These are phyloP conservation scores for Narthecium ossifragum DNA, from an alignment of 106 monocot species.

Conservation along the genomic window DNA sequence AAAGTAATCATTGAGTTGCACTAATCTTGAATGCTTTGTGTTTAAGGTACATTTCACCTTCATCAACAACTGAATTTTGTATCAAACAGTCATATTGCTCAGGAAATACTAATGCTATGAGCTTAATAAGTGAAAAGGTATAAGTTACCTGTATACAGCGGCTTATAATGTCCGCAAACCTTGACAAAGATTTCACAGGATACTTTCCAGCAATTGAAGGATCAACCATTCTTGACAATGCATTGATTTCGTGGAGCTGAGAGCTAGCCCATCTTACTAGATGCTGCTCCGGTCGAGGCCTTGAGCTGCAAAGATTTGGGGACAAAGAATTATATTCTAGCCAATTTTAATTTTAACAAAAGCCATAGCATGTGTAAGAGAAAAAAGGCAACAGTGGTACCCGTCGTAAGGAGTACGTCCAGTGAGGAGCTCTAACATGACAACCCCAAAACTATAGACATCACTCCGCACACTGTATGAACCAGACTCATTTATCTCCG, in stretches of 20 bases:
- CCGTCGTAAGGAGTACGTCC: conserved; percentile 91
- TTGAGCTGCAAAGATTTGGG: conserved; percentile 45
- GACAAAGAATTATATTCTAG: no score
- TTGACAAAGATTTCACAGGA: conserved; percentile 82
- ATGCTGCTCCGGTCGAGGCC: conserved; percentile 76
- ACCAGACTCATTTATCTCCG: conserved; percentile 80
- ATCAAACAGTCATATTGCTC: no score
- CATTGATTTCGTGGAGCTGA: conserved; percentile 84
- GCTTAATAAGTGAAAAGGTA: background rate
- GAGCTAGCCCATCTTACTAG: conserved; percentile 93
- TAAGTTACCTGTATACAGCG: conserved; percentile 83
- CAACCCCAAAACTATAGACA: conserved; percentile 98
- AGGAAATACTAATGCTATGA: no score
- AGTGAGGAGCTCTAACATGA: conserved; percentile 95
- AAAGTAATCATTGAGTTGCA: no score
- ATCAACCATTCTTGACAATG: conserved; percentile 84
- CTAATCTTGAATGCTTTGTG: no score
- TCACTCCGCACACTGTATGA: conserved; percentile 65
- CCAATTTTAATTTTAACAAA: no score
- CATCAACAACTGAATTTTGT: no score
- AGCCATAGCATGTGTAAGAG: no score
- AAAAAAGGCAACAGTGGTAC: conserved; percentile 19
- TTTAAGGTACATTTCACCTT: no score
- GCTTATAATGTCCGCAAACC: conserved; percentile 94
- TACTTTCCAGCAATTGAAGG: conserved; percentile 60